Conservation (phyloP, 1,284 basidiomycete species). For the Uromyces viciae-fabae region DNA sequence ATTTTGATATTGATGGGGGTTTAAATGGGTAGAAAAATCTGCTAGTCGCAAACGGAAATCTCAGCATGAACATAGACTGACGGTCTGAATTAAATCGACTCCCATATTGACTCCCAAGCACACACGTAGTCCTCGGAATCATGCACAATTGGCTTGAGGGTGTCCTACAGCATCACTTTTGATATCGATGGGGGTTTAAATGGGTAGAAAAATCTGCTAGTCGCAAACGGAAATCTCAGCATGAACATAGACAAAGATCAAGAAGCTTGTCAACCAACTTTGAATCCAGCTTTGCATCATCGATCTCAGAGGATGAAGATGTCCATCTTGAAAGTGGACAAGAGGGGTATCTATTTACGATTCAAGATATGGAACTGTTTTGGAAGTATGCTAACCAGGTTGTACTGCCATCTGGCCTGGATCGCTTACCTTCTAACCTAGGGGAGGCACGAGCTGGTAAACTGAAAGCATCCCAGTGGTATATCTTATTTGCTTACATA, state of each 20-base stretch:
- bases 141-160: no score
- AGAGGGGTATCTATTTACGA: not conserved
- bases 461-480: constrained; percentile 19
- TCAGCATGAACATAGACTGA: no score
- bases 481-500: constrained; percentile 4
- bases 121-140: no score
- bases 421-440: constrained; percentile 1
- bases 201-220: no score
- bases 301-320: not conserved
- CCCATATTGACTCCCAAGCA: no score
- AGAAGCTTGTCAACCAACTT: not conserved
- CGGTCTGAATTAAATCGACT: no score
- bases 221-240: no score
- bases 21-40: no score
- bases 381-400: not conserved
- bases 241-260: not conserved
- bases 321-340: not conserved
- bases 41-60: no score
- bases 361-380: not conserved
- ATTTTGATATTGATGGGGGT: not conserved
- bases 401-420: not conserved
- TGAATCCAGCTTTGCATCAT: not conserved
- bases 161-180: no score
- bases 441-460: not conserved
- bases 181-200: no score